Evolutionary conservation across 495 filamentous ascomycete genomes (phyloP).

Genomic region (Cudoniella acicularis): DNA sequence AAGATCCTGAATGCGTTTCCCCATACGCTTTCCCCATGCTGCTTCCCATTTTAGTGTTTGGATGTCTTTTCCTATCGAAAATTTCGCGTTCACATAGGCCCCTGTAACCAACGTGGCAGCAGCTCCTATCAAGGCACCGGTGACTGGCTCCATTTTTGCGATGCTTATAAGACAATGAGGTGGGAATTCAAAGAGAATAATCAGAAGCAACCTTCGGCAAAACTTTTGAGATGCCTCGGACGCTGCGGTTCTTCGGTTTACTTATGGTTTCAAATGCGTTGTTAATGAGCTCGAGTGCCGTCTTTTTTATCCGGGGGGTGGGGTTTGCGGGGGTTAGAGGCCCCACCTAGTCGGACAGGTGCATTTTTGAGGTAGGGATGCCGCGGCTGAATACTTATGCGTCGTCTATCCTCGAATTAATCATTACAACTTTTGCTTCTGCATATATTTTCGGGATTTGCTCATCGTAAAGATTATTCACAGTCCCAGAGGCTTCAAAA

Average conservation of each 20-base stretch:
- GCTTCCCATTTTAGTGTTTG: conserved; percentile 31
- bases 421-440: not conserved
- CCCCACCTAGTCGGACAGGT: not conserved
- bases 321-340: conserved; percentile 26
- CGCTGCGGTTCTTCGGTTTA: not conserved
- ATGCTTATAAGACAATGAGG: not conserved
- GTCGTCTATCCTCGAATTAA: not conserved
- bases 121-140: conserved; percentile 31
- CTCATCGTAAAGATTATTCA: not conserved
- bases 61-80: conserved; percentile 41
- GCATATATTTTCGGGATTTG: not conserved
- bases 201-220: not conserved
- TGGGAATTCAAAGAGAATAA: not conserved
- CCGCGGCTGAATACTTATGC: not conserved
- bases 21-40: conserved; percentile 33
- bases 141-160: conserved; percentile 28
- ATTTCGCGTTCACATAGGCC: conserved; percentile 49
- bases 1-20: conserved; percentile 35
- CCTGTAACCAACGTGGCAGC: conserved; percentile 40
- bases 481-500: not conserved
- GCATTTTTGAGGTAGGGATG: not conserved
- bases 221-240: not conserved
- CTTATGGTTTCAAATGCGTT: not conserved
- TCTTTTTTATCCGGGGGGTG: not conserved
- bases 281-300: not conserved